Conservation (phyloP, 116 monocot species). For the Trichopus zeylanicus region DNA sequence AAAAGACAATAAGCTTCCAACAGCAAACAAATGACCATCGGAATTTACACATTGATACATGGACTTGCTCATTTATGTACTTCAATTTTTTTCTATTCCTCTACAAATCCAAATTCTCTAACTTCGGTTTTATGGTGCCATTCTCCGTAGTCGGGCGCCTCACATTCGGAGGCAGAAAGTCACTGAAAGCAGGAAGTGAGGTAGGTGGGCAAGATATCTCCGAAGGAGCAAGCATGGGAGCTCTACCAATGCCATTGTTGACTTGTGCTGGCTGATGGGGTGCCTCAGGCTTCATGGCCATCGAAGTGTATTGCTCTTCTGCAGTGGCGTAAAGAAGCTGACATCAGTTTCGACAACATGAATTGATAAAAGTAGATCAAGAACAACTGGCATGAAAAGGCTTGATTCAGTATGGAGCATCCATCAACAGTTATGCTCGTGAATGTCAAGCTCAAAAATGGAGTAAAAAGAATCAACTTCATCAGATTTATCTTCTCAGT, state of each 20-base stretch:
- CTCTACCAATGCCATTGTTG: constrained; percentile 14
- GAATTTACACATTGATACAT: background rate
- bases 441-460: no score
- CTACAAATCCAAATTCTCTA: constrained; percentile 17
- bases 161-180: no score
- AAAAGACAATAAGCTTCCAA: constrained; percentile 6
- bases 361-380: background rate
- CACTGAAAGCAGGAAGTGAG: constrained; percentile 2
- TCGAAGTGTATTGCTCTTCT: constrained; percentile 34
- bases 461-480: no score
- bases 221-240: background rate
- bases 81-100: background rate
- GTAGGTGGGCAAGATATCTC: constrained; percentile 2
- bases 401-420: no score
- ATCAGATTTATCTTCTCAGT: no score
- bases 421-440: no score
- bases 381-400: background rate
- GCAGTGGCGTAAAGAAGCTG: background rate
- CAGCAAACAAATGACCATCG: background rate
- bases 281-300: constrained; percentile 18
- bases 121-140: constrained; percentile 14
- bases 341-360: background rate
- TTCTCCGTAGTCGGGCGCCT: constrained; percentile 1
- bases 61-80: background rate
- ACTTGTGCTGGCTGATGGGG: constrained; percentile 9